Percentiles rank a stretch among this genome's conserved stretches.
These are phyloP conservation scores for Penicillium sp. DNA, from an alignment of 2,329 filamentous ascomycete species.

Conservation along the genomic window DNA sequence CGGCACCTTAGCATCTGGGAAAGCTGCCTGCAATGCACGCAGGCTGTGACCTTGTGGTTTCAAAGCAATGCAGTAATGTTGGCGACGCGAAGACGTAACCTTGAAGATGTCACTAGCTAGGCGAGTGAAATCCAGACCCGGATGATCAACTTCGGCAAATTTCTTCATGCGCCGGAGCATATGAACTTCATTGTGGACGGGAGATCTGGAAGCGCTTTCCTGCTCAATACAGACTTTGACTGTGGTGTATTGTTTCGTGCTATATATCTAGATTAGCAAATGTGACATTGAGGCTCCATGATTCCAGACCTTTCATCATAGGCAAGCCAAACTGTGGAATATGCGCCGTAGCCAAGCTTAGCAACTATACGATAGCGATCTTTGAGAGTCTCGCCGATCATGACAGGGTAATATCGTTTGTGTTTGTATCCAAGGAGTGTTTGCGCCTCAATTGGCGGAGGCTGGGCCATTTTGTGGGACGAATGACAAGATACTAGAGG, in stretches of 20 bases:
- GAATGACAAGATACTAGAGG: neutral
- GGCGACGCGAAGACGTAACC: slow-evolving; percentile 14
- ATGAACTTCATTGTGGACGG: slow-evolving; percentile 28
- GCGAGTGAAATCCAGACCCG: slow-evolving; percentile 27
- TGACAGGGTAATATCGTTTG: slow-evolving; percentile 30
- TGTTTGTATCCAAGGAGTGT: slow-evolving; percentile 24
- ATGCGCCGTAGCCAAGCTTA: slow-evolving; percentile 33
- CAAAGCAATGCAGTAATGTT: slow-evolving; percentile 32
- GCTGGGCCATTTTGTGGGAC: neutral
- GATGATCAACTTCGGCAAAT: slow-evolving; percentile 22
- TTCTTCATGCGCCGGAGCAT: slow-evolving; percentile 26
- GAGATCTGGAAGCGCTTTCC: slow-evolving; percentile 21
- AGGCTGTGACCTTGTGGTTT: slow-evolving; percentile 32
- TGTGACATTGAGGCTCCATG: neutral
- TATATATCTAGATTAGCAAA: neutral
- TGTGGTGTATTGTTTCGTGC: slow-evolving; percentile 23
- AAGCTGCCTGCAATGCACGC: slow-evolving; percentile 27
- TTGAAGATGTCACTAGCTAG: slow-evolving; percentile 25
- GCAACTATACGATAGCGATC: slow-evolving; percentile 28
- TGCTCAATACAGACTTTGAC: slow-evolving; percentile 27
- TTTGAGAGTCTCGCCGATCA: slow-evolving; percentile 27
- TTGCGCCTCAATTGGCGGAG: slow-evolving; percentile 7
- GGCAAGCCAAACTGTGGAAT: slow-evolving; percentile 33
- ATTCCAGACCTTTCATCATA: slow-evolving; percentile 19
- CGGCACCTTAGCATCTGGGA: slow-evolving; percentile 27